Evolutionary conservation across 768 basidiomycete species (phyloP), one percentile per base, ranked within the genome.

Genomic region (Psilocybe sp.): DNA sequence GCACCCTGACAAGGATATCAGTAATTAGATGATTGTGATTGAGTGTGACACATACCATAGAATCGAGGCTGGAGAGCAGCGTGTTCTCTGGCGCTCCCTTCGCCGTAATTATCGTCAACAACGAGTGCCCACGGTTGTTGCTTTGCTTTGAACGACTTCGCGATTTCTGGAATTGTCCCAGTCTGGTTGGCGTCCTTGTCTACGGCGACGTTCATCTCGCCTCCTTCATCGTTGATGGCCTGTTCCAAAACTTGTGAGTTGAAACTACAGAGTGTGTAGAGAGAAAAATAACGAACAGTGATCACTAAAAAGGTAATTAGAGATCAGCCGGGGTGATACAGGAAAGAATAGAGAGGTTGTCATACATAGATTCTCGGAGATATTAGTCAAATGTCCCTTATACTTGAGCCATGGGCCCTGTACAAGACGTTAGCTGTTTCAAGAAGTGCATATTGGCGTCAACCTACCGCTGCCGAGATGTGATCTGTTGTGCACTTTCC

Each of bases 401-500:
- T 96, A 99, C 74, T 98, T 98, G 56, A 99, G 72, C 97, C 97
- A 99, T 32, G 94, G 92, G 2, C 97, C 97, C 89, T 91, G 48
- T 39, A 52, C 18, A 36, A 52, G 51, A 32, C 49, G 18, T 40
- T n/a, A 46, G 13, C 33, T 16, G 28, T 31, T 12, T 23, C 6
- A 6, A 33, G n/a, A 5, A 32, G 31, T 38, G 41, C 43, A 16
- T 13, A 20, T 31, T 10, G n/a, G 36, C 10, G 11, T 32, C 5
- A 14, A 71, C 84, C 44, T 58, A 90, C 89, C 31, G 97, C 97
- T 35, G 97, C 97, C 32, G 91, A 94, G 50, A 98, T 99, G 64
- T 98, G 97, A 62, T 99, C 97, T 14, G 97, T 99, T 11, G 97
- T 99, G 67, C 97, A 99, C 71, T 99, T 98, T n/a, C 97, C 97